phyloP scores from a whole-genome alignment of 2,329 filamentous ascomycete species.

The Microcyclosporella mali region DNA sequence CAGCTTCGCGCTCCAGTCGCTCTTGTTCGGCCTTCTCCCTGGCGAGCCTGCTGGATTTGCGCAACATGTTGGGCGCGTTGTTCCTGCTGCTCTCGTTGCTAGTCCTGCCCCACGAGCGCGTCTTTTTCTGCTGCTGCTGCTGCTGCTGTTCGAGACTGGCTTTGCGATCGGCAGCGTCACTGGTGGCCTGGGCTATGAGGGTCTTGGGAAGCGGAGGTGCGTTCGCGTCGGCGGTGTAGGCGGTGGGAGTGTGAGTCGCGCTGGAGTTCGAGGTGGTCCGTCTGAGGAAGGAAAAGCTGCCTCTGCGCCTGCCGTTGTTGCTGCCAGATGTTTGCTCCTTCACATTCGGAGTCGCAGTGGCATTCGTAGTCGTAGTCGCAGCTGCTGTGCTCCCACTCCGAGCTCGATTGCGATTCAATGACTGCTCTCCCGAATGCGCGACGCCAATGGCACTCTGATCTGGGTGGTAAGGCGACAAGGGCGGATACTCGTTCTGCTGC shows the following conservation, averaged over 20 bases:
- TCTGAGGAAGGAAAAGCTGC: slow-evolving; percentile 3
- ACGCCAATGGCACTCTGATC: slow-evolving; percentile 2
- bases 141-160: background rate
- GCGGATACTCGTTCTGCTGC: background rate
- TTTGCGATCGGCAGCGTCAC: slow-evolving; percentile 2
- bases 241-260: background rate
- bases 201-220: slow-evolving; percentile 12
- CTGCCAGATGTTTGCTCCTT: too few relatives aligned
- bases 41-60: slow-evolving; percentile 33
- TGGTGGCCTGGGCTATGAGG: slow-evolving; percentile 10
- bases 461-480: background rate
- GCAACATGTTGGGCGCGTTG: slow-evolving; percentile 25
- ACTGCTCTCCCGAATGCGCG: too few relatives aligned
- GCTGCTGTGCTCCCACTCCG: too few relatives aligned
- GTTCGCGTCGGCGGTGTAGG: slow-evolving; percentile 4
- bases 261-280: slow-evolving; percentile 2
- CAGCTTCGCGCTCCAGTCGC: slow-evolving; percentile 25
- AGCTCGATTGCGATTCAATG: too few relatives aligned
- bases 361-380: background rate
- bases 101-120: background rate
- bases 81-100: slow-evolving; percentile 3
- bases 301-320: slow-evolving; percentile 1
- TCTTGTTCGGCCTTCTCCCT: slow-evolving; percentile 17
- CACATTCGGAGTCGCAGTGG: background rate
- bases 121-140: background rate